Percentiles rank a stretch among this genome's conserved stretches.
Evolutionary conservation across 345 rosid species (phyloP).

Genomic region (Ceriops tagal): DNA sequence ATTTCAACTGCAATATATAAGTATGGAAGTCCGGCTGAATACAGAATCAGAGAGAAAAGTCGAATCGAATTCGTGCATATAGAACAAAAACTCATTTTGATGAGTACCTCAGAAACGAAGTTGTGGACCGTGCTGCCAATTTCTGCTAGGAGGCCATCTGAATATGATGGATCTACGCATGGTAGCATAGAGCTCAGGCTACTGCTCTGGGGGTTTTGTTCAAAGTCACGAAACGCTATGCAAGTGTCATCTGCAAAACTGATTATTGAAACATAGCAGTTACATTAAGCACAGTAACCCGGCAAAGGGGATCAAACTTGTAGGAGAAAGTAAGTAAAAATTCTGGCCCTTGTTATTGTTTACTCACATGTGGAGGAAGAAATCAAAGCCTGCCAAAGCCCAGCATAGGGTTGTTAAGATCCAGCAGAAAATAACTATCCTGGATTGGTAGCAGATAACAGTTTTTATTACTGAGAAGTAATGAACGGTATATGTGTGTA

Average conservation of each 20-base stretch:
- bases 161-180: constrained; percentile 41
- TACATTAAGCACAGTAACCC: not conserved
- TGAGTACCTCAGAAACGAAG: constrained; percentile 44
- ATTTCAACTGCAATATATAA: constrained; percentile 40
- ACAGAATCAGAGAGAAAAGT: not conserved
- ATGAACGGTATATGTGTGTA: no score
- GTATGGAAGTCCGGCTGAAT: not conserved
- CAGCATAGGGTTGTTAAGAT: constrained; percentile 55
- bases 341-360: not conserved
- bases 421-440: constrained; percentile 65
- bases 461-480: no score
- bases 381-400: constrained; percentile 62
- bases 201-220: constrained; percentile 43
- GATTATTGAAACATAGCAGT: constrained; percentile 10
- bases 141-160: constrained; percentile 33
- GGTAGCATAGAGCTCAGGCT: constrained; percentile 43
- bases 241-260: constrained; percentile 63
- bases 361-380: constrained; percentile 61
- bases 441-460: constrained; percentile 21
- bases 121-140: constrained; percentile 42
- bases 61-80: not conserved
- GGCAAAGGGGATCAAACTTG: not conserved
- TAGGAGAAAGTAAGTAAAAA: not conserved
- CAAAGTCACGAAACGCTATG: constrained; percentile 43
- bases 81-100: not conserved